Evolutionary conservation across 805 yeast genomes (phyloP).

Genomic region (Naumovozyma castellii): DNA sequence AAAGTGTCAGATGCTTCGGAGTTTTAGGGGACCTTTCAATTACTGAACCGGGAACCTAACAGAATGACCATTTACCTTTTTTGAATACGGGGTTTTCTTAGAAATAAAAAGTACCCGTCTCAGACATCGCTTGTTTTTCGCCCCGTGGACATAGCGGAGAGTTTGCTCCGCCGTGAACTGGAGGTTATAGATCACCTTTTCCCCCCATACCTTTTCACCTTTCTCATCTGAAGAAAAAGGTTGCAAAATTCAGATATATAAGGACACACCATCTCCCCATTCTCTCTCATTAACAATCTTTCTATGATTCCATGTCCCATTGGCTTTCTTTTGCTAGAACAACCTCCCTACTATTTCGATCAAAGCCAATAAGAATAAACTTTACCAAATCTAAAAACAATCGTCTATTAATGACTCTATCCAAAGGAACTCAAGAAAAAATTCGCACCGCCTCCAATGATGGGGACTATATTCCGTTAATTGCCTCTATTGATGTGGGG

Average conservation of each 20-base stretch:
- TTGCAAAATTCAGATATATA: not conserved
- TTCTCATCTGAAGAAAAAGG: not conserved
- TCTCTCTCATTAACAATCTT: not conserved
- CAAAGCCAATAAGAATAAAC: not conserved
- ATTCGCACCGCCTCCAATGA: not conserved
- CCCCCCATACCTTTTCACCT: too few relatives aligned
- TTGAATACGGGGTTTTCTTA: too few relatives aligned
- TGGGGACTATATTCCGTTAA: constrained; percentile 25
- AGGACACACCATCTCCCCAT: not conserved
- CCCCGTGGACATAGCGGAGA: not conserved
- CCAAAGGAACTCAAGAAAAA: too few relatives aligned
- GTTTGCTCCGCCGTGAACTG: not conserved
- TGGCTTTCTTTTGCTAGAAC: not conserved
- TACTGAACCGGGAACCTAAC: too few relatives aligned
- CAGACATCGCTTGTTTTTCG: not conserved
- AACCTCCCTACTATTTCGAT: not conserved
- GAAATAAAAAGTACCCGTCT: not conserved
- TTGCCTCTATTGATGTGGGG: constrained; percentile 81
- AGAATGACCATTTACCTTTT: too few relatives aligned
- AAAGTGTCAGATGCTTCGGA: too few relatives aligned
- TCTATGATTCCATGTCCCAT: not conserved
- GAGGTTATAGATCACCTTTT: too few relatives aligned
- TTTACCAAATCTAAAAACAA: too few relatives aligned
- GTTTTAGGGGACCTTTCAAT: too few relatives aligned
- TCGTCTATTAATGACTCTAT: too few relatives aligned